Conservation (phyloP, 2,329 filamentous ascomycete species). For the Knufia fluminis region DNA sequence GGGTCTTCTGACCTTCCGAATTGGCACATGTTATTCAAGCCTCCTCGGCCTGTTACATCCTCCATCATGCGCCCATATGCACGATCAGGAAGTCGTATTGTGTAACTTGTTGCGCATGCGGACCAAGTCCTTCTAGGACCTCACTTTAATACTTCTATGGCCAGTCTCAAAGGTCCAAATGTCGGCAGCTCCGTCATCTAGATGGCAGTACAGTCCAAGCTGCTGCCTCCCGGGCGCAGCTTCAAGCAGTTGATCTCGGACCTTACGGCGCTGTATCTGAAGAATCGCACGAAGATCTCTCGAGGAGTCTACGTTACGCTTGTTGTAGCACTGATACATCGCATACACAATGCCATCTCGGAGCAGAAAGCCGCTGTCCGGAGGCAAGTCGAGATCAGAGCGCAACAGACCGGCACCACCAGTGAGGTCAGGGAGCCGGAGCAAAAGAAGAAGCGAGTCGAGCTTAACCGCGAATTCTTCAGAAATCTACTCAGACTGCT, state of each 20-base stretch:
- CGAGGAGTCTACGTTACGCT: slow-evolving; percentile 75
- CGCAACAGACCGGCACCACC: slow-evolving; percentile 38
- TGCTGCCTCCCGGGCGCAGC: slow-evolving; percentile 54
- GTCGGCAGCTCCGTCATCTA: not conserved
- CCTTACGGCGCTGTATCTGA: slow-evolving; percentile 63
- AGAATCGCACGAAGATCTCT: slow-evolving; percentile 72
- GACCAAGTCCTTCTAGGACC: too few relatives aligned
- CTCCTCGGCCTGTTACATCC: too few relatives aligned
- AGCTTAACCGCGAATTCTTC: slow-evolving; percentile 82
- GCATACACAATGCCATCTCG: slow-evolving; percentile 80
- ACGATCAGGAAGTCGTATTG: not conserved
- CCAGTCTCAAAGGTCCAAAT: not conserved
- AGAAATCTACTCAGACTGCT: slow-evolving; percentile 67
- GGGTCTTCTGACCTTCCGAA: too few relatives aligned
- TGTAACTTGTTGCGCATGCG: too few relatives aligned
- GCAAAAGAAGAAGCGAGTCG: slow-evolving; percentile 63
- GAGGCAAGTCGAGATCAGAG: slow-evolving; percentile 53
- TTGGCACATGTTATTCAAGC: too few relatives aligned
- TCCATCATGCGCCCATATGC: not conserved
- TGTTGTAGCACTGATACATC: slow-evolving; percentile 70
- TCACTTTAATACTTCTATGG: not conserved
- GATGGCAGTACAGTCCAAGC: slow-evolving; percentile 73
- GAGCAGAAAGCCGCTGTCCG: slow-evolving; percentile 81
- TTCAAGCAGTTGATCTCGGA: slow-evolving; percentile 56
- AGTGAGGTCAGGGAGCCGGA: slow-evolving; percentile 24